Conservation (phyloP, 2,329 filamentous ascomycete species). For the Rachicladosporium sp. region DNA sequence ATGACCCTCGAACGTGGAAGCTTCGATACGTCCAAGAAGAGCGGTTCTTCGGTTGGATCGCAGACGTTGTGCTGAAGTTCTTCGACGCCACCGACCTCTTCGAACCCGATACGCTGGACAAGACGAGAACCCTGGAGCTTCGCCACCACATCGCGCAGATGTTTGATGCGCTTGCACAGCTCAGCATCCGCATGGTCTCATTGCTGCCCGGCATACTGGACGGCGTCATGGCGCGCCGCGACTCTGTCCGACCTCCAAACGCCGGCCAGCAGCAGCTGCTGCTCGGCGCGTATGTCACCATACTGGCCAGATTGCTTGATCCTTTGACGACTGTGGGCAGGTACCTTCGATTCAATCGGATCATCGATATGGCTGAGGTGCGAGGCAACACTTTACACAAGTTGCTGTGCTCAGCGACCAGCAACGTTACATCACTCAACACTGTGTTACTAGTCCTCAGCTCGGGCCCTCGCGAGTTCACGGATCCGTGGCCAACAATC, state of each 20-base stretch:
- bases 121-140: background rate
- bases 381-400: background rate
- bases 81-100: conserved; percentile 12
- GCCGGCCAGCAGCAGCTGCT: conserved; percentile 7
- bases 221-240: conserved; percentile 10
- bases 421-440: conserved; percentile 2
- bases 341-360: too few species aligned
- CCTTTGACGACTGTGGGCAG: conserved; percentile 1
- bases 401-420: background rate
- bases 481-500: conserved; percentile 14
- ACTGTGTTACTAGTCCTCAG: conserved; percentile 4
- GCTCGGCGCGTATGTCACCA: conserved; percentile 9
- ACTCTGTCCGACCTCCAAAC: conserved; percentile 12
- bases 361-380: background rate
- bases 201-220: conserved; percentile 12
- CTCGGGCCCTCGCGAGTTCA: conserved; percentile 6
- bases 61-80: conserved; percentile 13
- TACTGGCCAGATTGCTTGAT: conserved; percentile 8
- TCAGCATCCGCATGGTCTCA: conserved; percentile 10
- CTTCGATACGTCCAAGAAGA: conserved; percentile 9
- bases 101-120: background rate
- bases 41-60: conserved; percentile 12
- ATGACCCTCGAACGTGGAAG: conserved; percentile 8
- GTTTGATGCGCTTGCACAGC: conserved; percentile 7
- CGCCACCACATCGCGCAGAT: conserved; percentile 4